phyloP scores from a whole-genome alignment of 345 rosid genomes.

The Punica granatum region DNA sequence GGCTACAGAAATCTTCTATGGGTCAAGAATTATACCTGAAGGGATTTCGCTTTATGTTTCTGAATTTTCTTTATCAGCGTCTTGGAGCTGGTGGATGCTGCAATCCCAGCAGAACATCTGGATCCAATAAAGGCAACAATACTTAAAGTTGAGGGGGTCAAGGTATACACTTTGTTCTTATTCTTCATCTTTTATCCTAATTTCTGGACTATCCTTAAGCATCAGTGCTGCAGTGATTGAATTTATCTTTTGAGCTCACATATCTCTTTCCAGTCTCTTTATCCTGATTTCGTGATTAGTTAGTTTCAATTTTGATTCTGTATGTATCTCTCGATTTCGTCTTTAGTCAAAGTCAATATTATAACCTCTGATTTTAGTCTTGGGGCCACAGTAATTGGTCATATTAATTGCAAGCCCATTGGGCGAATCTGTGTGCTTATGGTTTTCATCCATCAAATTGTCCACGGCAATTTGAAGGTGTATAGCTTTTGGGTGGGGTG shows the following conservation, averaged over 20 bases:
- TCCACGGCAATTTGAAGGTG: background rate
- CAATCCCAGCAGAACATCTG: conserved; percentile 64
- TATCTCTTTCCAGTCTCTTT: background rate
- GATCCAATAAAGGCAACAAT: conserved; percentile 63
- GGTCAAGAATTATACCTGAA: background rate
- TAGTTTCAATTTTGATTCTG: background rate
- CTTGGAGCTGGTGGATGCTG: conserved; percentile 96
- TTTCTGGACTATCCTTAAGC: too few species aligned
- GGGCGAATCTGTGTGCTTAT: background rate
- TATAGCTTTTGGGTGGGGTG: too few species aligned
- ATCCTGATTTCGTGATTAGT: background rate
- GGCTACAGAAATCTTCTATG: background rate
- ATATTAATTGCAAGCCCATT: background rate
- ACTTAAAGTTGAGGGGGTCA: conserved; percentile 72
- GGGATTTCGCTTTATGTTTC: background rate
- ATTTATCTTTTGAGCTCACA: too few species aligned
- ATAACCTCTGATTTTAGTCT: background rate
- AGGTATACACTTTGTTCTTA: conserved; percentile 32
- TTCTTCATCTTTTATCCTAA: too few species aligned
- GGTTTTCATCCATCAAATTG: background rate
- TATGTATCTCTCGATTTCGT: background rate
- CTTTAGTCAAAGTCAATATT: background rate
- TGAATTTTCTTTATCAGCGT: conserved; percentile 31
- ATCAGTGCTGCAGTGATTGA: too few species aligned
- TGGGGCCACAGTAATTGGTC: background rate